Evolutionary conservation across 2,329 filamentous ascomycete genomes (phyloP).

Genomic region (Nannizziopsis barbatae): DNA sequence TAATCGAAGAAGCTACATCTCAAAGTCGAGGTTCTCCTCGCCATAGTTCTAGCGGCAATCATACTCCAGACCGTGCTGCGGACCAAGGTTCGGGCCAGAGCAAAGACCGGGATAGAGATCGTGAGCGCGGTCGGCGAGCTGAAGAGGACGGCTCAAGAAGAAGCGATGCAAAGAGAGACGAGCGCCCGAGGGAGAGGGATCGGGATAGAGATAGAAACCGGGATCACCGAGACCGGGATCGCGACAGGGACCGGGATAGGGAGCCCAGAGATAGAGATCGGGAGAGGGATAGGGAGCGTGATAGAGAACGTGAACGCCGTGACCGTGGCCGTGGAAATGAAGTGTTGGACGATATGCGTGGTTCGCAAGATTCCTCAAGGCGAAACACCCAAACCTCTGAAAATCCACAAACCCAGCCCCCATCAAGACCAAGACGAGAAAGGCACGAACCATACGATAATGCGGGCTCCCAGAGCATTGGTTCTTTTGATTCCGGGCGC

Average conservation of each 20-base stretch:
- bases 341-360: conserved; percentile 1
- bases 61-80: conserved; percentile 18
- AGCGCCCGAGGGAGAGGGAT: conserved; percentile 23
- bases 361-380: conserved; percentile 3
- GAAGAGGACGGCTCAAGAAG: conserved; percentile 22
- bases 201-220: conserved; percentile 22
- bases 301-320: conserved; percentile 10
- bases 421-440: conserved; percentile 3
- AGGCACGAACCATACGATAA: conserved; percentile 10
- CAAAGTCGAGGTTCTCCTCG: conserved; percentile 27
- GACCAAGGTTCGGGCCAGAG: conserved; percentile 20
- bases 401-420: not conserved
- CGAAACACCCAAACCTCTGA: not conserved
- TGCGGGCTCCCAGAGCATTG: not conserved
- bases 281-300: conserved; percentile 20
- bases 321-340: conserved; percentile 12
- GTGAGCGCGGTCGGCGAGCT: conserved; percentile 22
- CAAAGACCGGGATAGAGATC: conserved; percentile 20
- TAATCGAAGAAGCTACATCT: conserved; percentile 26
- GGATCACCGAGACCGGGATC: conserved; percentile 11
- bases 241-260: conserved; percentile 10
- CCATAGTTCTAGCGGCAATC: conserved; percentile 19
- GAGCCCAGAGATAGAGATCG: conserved; percentile 12
- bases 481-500: conserved; percentile 3
- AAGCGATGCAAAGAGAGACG: conserved; percentile 27